These are phyloP conservation scores for Smallanthus sonchifolius DNA, from an alignment of 129 eudicot species.

Conservation along the genomic window DNA sequence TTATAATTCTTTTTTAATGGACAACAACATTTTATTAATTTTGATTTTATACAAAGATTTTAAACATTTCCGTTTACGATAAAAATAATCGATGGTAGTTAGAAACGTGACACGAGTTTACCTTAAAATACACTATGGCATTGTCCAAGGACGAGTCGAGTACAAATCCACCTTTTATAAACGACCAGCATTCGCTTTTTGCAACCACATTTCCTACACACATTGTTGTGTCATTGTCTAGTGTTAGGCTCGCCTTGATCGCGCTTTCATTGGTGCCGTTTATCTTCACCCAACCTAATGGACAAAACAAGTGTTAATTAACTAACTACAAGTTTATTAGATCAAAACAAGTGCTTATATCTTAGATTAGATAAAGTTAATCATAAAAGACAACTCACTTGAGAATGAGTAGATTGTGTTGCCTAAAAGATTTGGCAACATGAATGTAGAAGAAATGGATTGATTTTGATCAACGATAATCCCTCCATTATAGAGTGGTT, in stretches of 20 bases:
- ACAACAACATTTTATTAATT: neutral
- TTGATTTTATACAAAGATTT: neutral
- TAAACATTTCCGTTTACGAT: neutral
- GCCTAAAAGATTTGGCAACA: constrained; percentile 44
- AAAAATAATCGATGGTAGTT: no score
- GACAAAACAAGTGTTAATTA: constrained; percentile 4
- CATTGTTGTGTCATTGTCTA: constrained; percentile 15
- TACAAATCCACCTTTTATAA: constrained; percentile 67
- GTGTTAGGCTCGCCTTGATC: constrained; percentile 35
- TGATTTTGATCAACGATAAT: constrained; percentile 32
- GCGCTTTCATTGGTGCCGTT: constrained; percentile 30
- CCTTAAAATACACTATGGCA: constrained; percentile 41
- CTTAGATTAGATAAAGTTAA: neutral
- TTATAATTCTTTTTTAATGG: neutral
- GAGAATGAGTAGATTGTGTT: constrained; percentile 56
- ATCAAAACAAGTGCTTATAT: neutral
- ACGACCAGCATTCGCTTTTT: constrained; percentile 57
- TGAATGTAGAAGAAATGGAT: constrained; percentile 18
- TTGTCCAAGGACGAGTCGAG: constrained; percentile 33
- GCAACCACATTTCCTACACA: constrained; percentile 60
- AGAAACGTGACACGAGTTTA: neutral
- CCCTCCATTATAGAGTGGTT: constrained; percentile 52
- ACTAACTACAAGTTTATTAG: neutral
- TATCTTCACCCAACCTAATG: constrained; percentile 55
- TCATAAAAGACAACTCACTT: constrained; percentile 36